A percentile compares a stretch with the other conserved stretches of the same genome.
Evolutionary conservation across 139 green algal genomes (phyloP).

Genomic region (Spirogloea muscicola): DNA sequence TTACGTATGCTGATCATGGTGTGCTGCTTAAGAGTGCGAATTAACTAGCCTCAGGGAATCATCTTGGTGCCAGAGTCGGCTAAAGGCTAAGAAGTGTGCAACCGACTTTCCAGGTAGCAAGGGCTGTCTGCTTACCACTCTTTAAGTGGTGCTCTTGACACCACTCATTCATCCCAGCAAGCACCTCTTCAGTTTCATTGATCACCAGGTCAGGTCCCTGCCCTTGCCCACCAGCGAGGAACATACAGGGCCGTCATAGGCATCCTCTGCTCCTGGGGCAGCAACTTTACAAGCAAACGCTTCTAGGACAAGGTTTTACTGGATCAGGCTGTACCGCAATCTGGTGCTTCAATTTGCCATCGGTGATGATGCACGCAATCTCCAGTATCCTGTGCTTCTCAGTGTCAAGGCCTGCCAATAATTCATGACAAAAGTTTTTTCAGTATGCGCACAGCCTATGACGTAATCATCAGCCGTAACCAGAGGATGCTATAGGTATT

Average conservation of each 20-base stretch:
- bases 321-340: too few species aligned
- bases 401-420: conserved; percentile 79
- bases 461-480: too few species aligned
- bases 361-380: conserved; percentile 82
- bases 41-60: background rate
- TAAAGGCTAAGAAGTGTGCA: background rate
- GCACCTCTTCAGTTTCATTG: conserved; percentile 73
- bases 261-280: too few species aligned
- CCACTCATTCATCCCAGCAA: conserved; percentile 90
- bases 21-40: background rate
- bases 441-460: too few species aligned
- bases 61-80: background rate
- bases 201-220: conserved; percentile 78
- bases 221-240: background rate
- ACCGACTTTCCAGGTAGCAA: background rate
- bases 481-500: too few species aligned
- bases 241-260: too few species aligned
- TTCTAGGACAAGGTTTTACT: too few species aligned
- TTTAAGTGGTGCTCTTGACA: conserved; percentile 79
- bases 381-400: conserved; percentile 83
- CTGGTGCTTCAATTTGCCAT: conserved; percentile 60
- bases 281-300: too few species aligned
- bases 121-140: conserved; percentile 46
- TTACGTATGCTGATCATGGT: too few species aligned
- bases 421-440: too few species aligned